Conservation (phyloP, 768 basidiomycete genomes). For the Trametes gibbosa region DNA sequence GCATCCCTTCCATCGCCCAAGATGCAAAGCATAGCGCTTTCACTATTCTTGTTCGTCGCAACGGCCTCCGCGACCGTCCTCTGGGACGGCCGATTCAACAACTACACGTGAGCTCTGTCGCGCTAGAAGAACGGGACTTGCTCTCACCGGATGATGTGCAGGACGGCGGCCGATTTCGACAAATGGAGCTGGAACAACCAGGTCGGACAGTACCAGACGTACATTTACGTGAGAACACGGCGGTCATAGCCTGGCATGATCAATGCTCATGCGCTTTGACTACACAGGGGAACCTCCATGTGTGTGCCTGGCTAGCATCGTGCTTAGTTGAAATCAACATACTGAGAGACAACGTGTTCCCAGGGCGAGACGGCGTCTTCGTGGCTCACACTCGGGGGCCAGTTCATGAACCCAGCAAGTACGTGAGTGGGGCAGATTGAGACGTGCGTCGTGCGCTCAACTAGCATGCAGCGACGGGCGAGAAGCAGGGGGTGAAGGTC, state of each 20-base stretch:
- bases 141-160: neutral
- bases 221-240: constrained; percentile 30
- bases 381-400: constrained; percentile 24
- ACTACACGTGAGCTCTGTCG: constrained; percentile 20
- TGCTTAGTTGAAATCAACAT: neutral
- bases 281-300: constrained; percentile 19
- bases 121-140: neutral
- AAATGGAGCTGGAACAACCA: constrained; percentile 33
- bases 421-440: neutral
- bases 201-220: constrained; percentile 31
- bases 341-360: neutral
- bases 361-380: constrained; percentile 23
- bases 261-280: neutral
- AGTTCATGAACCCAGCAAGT: constrained; percentile 33
- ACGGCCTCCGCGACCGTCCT: constrained; percentile 28
- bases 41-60: constrained; percentile 19
- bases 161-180: constrained; percentile 24
- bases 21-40: constrained; percentile 16
- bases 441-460: neutral
- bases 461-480: constrained; percentile 21
- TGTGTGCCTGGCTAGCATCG: neutral
- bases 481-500: constrained; percentile 33
- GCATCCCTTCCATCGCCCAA: neutral
- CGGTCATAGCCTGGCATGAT: constrained; percentile 15
- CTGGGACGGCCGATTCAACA: constrained; percentile 31